A percentile compares a stretch with the other conserved stretches of the same genome.
Evolutionary conservation across 148 eudicot species (phyloP).

Genomic region (Tetragonia tetragonoides): DNA sequence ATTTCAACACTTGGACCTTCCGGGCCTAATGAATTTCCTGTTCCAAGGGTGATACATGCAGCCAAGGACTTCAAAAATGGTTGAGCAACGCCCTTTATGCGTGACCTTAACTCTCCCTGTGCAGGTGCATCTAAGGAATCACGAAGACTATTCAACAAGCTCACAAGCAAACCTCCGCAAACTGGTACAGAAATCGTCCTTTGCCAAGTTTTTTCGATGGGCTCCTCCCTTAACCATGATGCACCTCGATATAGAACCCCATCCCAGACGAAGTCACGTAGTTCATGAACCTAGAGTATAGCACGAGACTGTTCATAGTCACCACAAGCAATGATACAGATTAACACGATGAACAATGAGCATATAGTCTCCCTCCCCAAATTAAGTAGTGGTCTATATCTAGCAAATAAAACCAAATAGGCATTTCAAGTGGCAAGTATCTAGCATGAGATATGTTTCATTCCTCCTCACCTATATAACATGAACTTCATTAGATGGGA

Average conservation of each 20-base stretch:
- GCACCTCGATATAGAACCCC: conserved; percentile 79
- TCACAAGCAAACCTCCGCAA: conserved; percentile 74
- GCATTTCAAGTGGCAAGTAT: not conserved
- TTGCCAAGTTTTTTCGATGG: conserved; percentile 49
- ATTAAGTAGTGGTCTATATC: not conserved
- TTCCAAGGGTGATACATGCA: conserved; percentile 87
- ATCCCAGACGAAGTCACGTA: conserved; percentile 86
- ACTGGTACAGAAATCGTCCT: conserved; percentile 71
- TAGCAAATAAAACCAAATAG: not conserved
- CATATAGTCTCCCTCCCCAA: not conserved
- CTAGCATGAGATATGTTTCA: not conserved
- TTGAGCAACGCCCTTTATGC: conserved; percentile 41
- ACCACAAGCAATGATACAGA: conserved; percentile 7
- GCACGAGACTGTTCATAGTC: not conserved
- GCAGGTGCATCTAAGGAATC: conserved; percentile 40
- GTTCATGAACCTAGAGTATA: conserved; percentile 67
- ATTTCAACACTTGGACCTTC: conserved; percentile 99
- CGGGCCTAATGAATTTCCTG: conserved; percentile 92
- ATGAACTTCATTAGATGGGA: not conserved
- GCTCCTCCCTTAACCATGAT: conserved; percentile 85
- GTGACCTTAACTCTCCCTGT: conserved; percentile 31
- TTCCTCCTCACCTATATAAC: not conserved
- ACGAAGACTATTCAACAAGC: conserved; percentile 54
- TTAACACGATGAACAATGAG: not conserved
- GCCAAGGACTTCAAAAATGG: conserved; percentile 74